Evolutionary conservation across 371 early-diverging fungal species (phyloP), one percentile per base, ranked within the genome.

Genomic region (Circinella umbellata): DNA sequence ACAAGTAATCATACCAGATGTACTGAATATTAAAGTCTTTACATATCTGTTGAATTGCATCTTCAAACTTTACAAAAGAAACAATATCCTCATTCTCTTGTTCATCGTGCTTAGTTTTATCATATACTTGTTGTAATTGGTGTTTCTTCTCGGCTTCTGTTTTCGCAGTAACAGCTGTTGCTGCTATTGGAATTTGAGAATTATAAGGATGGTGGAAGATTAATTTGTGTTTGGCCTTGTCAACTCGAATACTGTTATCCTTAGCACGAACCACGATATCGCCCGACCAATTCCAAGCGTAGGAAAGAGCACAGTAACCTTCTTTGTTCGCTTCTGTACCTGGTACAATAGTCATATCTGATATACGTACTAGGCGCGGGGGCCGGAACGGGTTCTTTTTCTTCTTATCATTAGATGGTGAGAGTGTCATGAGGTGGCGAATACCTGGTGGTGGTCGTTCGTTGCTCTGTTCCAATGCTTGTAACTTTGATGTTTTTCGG

Each of bases 401-500:
- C 51, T 51, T 51, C 5, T 14, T n/a, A 51, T 14, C 15, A 17
- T 15, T 13, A 15, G 51, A 51, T 6, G 53, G 20, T n/a, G 27
- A 27, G 27, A 57, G n/a, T 27, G 57, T 0, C 57, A 57, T 57
- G 7, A 57, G 57, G n/a, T 57, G 57, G 27, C 57, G 57, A n/a
- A 57, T 57, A 13, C 57, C 57, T 5, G 57, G 57, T 27, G 57
- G 57, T n/a, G 57, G 57, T 27, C 57, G 57, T n/a, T 57, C 57
- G 27, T 34, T 57, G 57, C 57, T 57, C 35, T 27, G 20, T 57
- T 57, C 57, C 57, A 57, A 27, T 57, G 57, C 57, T 57, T 57
- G 57, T 34, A 57, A n/a, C 14, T 34, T 57, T 4, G 57, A 34
- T 27, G 20, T 57, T 34, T 34, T 18, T 11, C 27, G 57, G 27